These are phyloP conservation scores for Kitagawia praeruptora DNA, from an alignment of 129 eudicot species.

Conservation along the genomic window DNA sequence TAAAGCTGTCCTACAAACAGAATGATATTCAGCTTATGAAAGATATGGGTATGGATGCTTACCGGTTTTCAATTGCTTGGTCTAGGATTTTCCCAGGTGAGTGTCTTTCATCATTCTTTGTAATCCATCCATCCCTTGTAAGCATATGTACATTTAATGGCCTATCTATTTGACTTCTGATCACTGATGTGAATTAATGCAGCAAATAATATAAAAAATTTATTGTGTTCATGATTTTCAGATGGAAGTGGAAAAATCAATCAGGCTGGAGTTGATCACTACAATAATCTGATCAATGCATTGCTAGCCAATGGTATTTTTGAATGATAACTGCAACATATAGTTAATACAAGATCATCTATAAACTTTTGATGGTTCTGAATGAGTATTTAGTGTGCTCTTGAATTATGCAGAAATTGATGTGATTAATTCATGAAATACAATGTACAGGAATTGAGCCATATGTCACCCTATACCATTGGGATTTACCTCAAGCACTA, in stretches of 20 bases:
- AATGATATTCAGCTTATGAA: conserved; percentile 77
- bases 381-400: neutral
- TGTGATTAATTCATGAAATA: neutral
- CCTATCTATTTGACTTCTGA: neutral
- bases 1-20: conserved; percentile 24
- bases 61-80: conserved; percentile 95
- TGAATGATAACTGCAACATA: neutral
- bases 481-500: conserved; percentile 89
- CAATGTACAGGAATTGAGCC: conserved; percentile 66
- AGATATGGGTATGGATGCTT: conserved; percentile 95
- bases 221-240: conserved; percentile 15
- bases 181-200: neutral
- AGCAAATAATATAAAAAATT: neutral
- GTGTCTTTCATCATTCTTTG: neutral
- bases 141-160: neutral
- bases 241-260: conserved; percentile 88
- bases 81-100: conserved; percentile 88
- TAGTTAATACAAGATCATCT: neutral
- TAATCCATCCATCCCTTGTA: neutral
- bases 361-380: neutral
- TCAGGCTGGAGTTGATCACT: conserved; percentile 83
- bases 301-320: conserved; percentile 59
- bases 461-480: conserved; percentile 77
- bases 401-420: conserved; percentile 18
- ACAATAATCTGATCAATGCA: conserved; percentile 67